Evolutionary conservation across 2,329 filamentous ascomycete species (phyloP), one percentile per base, ranked within the genome.

Genomic region (Stachybotrys echinatus): DNA sequence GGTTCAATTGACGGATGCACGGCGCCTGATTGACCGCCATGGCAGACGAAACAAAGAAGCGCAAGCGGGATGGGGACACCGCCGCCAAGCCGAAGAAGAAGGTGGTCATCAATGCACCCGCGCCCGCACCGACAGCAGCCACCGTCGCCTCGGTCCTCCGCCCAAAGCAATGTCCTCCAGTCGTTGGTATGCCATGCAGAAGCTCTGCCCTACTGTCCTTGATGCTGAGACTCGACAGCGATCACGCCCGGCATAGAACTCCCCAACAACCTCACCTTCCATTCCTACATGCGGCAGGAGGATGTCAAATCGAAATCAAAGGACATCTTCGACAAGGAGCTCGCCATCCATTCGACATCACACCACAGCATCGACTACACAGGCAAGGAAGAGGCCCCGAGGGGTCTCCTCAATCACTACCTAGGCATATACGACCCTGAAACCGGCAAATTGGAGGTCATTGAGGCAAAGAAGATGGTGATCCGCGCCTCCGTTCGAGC

Each of bases 381-480:
- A 6, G 81, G 73, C 23, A 74, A 76, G 50, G 80, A 84, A 60
- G 70, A 70, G 40, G 61, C 61, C 3, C 23, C 58, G 2, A 54
- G 60, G 21, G 65, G 61, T 3, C 54, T 78, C 4, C 55, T 84
- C 43, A 84, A 81, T 48, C 82, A 87, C 64, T 88, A 83, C 60
- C 66, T 88, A 23, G 84, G 82, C 17, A 69, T 87, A 5, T 85
- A 80, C 53, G 83, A 88, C 56, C 79, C 81, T 0, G 67, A 73
- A 31, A 83, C 79, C 0, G 80, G 80, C 19, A 72, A 79, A 55
- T 64, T 87, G 42, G 72, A 85, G 56, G 73, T 87, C 31, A 71
- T 86, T 18, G 76, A 84, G 60, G 81, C 81, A 17, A 82, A 81
- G 64, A 85, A 80, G 68, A 81, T 87, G 76, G 72, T 78, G 23